Evolutionary conservation across 2,329 filamentous ascomycete species (phyloP), one percentile per base, ranked within the genome.

Genomic region (Pseudogymnoascus sp.): DNA sequence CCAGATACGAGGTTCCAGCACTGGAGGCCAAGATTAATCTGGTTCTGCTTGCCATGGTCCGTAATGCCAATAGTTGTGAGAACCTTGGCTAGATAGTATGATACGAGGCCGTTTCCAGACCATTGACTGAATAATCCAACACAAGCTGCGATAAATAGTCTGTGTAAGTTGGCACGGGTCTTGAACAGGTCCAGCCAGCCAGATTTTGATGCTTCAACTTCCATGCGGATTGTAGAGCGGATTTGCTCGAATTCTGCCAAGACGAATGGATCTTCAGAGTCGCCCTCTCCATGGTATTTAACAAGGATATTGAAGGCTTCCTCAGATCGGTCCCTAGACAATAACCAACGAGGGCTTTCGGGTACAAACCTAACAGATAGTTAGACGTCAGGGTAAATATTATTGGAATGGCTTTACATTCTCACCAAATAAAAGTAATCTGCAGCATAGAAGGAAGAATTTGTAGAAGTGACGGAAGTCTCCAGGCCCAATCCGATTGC

Each of bases 61-160:
- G 63, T 68, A 59, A 71, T 69, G 26, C 69, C 68, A 30, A 71
- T 66, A 7, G 63, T 68, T 30, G 68, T 61, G 35, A 71, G 65
- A 9, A 71, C 67, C 3, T 66, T 63, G 12, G 65, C 65, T 7
- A 71, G 63, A 60, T 68, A n/a, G n/a, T n/a, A n/a, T n/a, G n/a
- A n/a, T n/a, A n/a, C n/a, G n/a, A n/a, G n/a, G n/a, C n/a, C n/a
- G n/a, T n/a, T n/a, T n/a, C n/a, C n/a, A n/a, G n/a, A n/a, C n/a
- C n/a, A n/a, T n/a, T n/a, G n/a, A n/a, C 75, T 76, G 70, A 81
- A 81, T 55, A 80, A 68, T 63, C 78, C 78, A 10, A 77, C 72
- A 19, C 73, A 71, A 48, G 79, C 68, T 13, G 76, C 69, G 60
- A 82, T 79, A 55, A 79, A 67, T 34, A 80, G 69, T n/a, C 79